Evolutionary conservation across 495 filamentous ascomycete species (phyloP).

Genomic region (Hyaloscypha variabilis): DNA sequence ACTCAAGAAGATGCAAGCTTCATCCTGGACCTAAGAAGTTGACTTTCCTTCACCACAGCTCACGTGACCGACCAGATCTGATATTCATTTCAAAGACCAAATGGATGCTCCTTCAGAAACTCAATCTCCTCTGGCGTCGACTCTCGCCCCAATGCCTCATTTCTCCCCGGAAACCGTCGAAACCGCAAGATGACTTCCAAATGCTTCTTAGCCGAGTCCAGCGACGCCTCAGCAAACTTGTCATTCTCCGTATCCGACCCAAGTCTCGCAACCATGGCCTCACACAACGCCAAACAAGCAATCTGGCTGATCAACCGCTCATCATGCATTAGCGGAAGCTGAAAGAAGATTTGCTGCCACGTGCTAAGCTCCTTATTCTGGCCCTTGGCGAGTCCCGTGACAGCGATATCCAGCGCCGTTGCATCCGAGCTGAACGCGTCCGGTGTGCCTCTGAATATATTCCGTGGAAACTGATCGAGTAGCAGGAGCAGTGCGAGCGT

Average conservation of each 20-base stretch:
- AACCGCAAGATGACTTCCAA: conserved; percentile 31
- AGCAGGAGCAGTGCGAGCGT: conserved; percentile 27
- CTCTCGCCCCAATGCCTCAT: conserved; percentile 25
- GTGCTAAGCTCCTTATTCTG: conserved; percentile 34
- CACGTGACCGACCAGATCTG: background rate
- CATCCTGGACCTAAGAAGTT: background rate
- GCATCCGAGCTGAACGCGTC: conserved; percentile 34
- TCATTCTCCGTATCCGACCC: conserved; percentile 25
- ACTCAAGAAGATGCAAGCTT: background rate
- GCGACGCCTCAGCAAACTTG: conserved; percentile 26
- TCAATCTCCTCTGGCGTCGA: conserved; percentile 31
- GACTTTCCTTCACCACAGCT: background rate
- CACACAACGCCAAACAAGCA: conserved; percentile 33
- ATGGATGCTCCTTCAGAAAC: conserved; percentile 30
- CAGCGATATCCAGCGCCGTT: conserved; percentile 34
- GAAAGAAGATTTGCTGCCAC: conserved; percentile 38
- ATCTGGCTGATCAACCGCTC: conserved; percentile 39
- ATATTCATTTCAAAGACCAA: conserved; percentile 23
- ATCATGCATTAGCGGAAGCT: conserved; percentile 40
- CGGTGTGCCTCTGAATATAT: conserved; percentile 22
- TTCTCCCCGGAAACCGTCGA: conserved; percentile 30
- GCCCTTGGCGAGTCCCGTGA: conserved; percentile 32
- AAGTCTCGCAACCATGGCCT: conserved; percentile 23
- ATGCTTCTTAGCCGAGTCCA: conserved; percentile 33
- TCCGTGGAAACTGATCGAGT: conserved; percentile 31